Conservation (phyloP, 441 rosid species). For the Viola pubescens region DNA sequence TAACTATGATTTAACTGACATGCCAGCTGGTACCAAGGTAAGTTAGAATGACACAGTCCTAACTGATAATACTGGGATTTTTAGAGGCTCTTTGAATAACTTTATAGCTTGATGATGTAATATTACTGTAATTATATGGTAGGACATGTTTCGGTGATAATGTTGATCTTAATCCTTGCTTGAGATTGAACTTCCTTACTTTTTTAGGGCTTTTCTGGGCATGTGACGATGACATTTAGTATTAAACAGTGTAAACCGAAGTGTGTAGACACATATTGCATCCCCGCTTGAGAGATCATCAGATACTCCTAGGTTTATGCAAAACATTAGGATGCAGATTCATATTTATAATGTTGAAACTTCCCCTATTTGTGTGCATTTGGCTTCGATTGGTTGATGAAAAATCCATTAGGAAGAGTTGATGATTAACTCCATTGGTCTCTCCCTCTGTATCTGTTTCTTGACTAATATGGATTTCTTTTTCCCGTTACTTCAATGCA, state of each 20-base stretch:
- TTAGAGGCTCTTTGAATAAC: too few species aligned
- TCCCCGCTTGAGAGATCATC: background rate
- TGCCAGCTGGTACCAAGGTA: conserved; percentile 66
- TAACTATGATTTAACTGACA: conserved; percentile 50
- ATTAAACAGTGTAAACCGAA: background rate
- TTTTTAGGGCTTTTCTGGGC: background rate
- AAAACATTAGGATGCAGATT: background rate
- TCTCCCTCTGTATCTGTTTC: background rate
- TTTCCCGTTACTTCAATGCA: background rate
- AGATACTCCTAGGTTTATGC: background rate
- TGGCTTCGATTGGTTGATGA: background rate
- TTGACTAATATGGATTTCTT: background rate
- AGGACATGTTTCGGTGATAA: background rate
- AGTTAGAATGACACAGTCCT: conserved; percentile 1
- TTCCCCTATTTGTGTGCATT: too few species aligned
- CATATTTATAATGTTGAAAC: background rate
- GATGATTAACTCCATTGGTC: background rate
- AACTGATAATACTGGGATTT: background rate
- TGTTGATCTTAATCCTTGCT: background rate
- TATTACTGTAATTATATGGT: background rate
- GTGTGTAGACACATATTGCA: background rate
- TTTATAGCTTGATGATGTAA: background rate
- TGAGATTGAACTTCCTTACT: background rate
- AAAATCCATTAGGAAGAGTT: background rate
- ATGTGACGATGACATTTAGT: background rate